Evolutionary conservation across 164 flowering plant species (phyloP), one percentile per base, ranked within the genome.

Genomic region (Stephania yunnanensis): DNA sequence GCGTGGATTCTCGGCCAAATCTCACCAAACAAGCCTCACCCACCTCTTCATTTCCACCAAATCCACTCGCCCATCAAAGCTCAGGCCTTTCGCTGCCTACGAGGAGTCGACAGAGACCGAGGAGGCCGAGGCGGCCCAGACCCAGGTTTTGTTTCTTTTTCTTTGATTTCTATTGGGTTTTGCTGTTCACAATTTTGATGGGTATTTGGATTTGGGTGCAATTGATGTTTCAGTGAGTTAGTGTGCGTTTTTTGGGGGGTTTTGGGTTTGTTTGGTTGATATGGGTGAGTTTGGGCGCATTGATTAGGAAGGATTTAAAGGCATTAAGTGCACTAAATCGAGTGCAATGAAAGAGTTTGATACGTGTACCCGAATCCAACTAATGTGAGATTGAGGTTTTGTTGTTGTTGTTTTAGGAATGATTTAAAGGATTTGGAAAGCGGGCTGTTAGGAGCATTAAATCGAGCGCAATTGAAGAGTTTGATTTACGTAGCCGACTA

Each of bases 61-160:
- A 30, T 36, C 66, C 5, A 30, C 17, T 50, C 25, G 46, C 71
- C 71, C 66, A 29, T 17, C 71, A 69, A 76, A 72, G 70, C n/a
- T 73, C 46, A 46, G 69, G 30, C 58, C 81, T 15, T 79, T 76
- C 10, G 64, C 78, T 61, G 72, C 76, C 8, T 46, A 72, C 69
- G 78, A 72, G 25, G 78, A 79, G 61, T n/a, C 78, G 50, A 68
- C 76, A 6, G 70, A 79, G 70, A 72, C 81, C 30, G 25, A 79
- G 10, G 76, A 71, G 71, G 68, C 29, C 42, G 46, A 78, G 69
- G 77, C 70, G 17, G 31, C 72, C 10, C 61, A 72, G 55, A 68
- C 74, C 20, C 63, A 75, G 78, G 81, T 79, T 72, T 46, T 48
- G 19, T 68, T 50, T 15, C 12, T 30, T 13, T 29, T 45, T 7